Evolutionary conservation across 768 basidiomycete species (phyloP).

Genomic region (Xerocomus spinulosus): DNA sequence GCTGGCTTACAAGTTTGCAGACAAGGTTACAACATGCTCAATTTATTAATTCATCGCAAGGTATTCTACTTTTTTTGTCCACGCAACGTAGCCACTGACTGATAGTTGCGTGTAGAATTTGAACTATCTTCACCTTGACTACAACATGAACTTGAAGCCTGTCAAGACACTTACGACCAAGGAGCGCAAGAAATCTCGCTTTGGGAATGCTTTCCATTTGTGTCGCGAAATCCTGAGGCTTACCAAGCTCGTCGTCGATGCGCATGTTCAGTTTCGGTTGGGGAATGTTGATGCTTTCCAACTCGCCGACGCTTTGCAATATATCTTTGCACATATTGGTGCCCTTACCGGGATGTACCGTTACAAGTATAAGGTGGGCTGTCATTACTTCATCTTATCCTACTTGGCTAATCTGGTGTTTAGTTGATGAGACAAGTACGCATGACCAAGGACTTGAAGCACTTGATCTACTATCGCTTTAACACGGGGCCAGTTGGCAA

Average conservation of each 20-base stretch:
- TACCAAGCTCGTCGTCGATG: constrained; percentile 97
- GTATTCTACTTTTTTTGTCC: constrained; percentile 33
- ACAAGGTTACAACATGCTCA: constrained; percentile 99
- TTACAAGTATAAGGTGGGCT: constrained; percentile 92
- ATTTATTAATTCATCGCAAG: constrained; percentile 98
- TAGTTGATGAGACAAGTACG: constrained; percentile 98
- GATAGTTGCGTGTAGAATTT: constrained; percentile 50
- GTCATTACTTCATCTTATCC: background rate
- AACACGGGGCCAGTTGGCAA: constrained; percentile 99
- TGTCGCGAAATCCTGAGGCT: constrained; percentile 97
- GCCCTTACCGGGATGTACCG: constrained; percentile 99
- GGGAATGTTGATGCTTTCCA: constrained; percentile 99
- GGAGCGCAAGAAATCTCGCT: constrained; percentile 99
- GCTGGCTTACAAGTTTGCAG: constrained; percentile 97
- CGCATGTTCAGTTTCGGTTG: constrained; percentile 96
- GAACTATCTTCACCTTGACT: constrained; percentile 93
- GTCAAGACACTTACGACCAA: constrained; percentile 97
- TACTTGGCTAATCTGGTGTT: constrained; percentile 3
- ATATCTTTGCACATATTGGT: constrained; percentile 96
- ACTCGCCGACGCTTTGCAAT: constrained; percentile 95
- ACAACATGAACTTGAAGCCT: constrained; percentile 98
- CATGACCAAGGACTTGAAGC: constrained; percentile 99
- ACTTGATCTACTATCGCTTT: constrained; percentile 97
- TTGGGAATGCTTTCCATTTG: constrained; percentile 98
- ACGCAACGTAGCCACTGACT: background rate